Conservation (phyloP, 2,329 filamentous ascomycete species). For the Epichloe typhina region DNA sequence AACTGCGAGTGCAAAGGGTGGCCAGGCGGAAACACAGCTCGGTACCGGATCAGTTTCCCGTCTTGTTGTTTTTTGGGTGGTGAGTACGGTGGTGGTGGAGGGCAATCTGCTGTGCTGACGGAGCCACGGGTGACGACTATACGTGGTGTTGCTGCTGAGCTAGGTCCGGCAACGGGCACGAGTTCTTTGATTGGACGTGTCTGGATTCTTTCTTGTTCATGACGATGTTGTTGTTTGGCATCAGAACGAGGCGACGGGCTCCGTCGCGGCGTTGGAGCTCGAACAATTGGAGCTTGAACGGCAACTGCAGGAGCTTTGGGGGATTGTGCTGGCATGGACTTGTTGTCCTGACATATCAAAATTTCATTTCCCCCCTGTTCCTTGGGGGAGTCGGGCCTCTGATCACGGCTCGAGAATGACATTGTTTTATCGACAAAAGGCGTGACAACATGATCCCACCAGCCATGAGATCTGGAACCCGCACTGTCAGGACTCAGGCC, state of each 20-base stretch:
- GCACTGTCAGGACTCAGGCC: conserved; percentile 33
- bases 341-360: conserved; percentile 19
- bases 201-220: background rate
- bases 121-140: conserved; percentile 1
- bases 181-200: background rate
- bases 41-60: conserved; percentile 33
- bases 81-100: conserved; percentile 39
- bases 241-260: conserved; percentile 17
- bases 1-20: conserved; percentile 31
- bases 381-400: conserved; percentile 19
- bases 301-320: conserved; percentile 7
- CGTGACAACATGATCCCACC: conserved; percentile 68
- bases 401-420: conserved; percentile 28
- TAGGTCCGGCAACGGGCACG: background rate
- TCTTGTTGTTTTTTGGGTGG: conserved; percentile 25
- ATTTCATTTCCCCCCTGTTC: conserved; percentile 20
- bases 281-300: conserved; percentile 22
- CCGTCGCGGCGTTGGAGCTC: conserved; percentile 22
- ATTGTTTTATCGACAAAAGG: conserved; percentile 43
- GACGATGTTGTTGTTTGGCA: conserved; percentile 1
- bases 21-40: conserved; percentile 43
- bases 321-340: conserved; percentile 8
- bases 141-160: background rate
- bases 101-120: conserved; percentile 21
- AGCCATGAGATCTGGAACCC: conserved; percentile 49